phyloP scores from a whole-genome alignment of 805 yeast genomes.

The Suhomyces xylopsoci region DNA sequence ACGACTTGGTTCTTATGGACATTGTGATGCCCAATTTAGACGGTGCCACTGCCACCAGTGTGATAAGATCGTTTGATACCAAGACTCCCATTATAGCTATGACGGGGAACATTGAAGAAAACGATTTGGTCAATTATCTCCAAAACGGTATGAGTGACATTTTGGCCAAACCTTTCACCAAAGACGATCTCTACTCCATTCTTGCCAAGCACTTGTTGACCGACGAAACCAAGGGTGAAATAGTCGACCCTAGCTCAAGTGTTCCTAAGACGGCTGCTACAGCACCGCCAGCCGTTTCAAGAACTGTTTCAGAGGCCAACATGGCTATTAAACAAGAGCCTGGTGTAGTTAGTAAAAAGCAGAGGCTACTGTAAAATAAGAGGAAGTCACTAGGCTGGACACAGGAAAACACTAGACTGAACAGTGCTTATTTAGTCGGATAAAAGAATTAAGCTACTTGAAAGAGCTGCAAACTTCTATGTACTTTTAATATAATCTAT shows the following conservation, averaged over 20 bases:
- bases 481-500: not conserved
- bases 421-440: not conserved
- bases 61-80: conserved; percentile 79
- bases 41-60: conserved; percentile 88
- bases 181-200: conserved; percentile 76
- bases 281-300: not conserved
- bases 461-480: not conserved
- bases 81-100: conserved; percentile 89
- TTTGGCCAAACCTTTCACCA: conserved; percentile 90
- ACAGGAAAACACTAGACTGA: no score
- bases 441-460: not conserved
- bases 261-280: not conserved
- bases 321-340: conserved; percentile 1
- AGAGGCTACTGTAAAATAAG: conserved; percentile 4
- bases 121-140: conserved; percentile 74
- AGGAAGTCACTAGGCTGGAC: no score
- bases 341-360: conserved; percentile 6
- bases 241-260: not conserved
- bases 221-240: conserved; percentile 11
- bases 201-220: conserved; percentile 68
- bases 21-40: conserved; percentile 86
- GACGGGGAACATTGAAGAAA: conserved; percentile 86
- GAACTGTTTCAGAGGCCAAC: not conserved
- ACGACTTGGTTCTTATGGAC: conserved; percentile 77
- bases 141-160: conserved; percentile 92